Evolutionary conservation across 2,329 filamentous ascomycete genomes (phyloP), one percentile per base, ranked within the genome.

Genomic region (Aspergillus pseudotamarii): DNA sequence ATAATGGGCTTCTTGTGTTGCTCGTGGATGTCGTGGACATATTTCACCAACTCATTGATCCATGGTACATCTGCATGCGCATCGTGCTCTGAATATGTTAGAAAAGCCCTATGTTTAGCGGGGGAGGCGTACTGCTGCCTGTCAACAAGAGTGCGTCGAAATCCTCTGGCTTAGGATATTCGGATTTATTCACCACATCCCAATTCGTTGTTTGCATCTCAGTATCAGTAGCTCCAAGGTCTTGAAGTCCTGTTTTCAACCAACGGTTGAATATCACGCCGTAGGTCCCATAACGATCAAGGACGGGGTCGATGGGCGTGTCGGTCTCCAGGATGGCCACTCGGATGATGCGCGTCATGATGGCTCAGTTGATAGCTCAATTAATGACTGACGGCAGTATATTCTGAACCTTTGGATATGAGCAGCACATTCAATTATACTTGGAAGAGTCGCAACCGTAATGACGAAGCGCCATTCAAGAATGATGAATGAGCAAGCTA

Each of bases 1-100:
- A 83, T 73, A 0, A 83, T 72, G 6, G 74, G 77, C 58, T 71
- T 73, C 12, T 65, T 60, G 23, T 68, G 57, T 3, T 63, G 34
- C 8, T 65, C 45, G 1, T 70, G 53, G 19, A 70, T 67, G 4
- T 72, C 69, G 12, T 77, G 73, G 8, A 80, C 71, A 58, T 79
- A 84, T 60, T 77, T 72, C 28, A 79, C 78, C 23, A 84, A 73
- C 19, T 74, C 73, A 21, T 80, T 51, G 57, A 84, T 83, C 82
- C 82, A 84, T 0, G 75, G 69, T 38, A 81, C 75, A 56, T 82
- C 73, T 51, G 80, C 73, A 62, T 79, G 83, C 1, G 81, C 78
- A 21, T 79, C 81, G 66, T 75, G 68, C 59, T 73, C 73, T 75
- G 48, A 3, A 36, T 23, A 1, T 16, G 21, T 64, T 59, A 58